A percentile compares a stretch with the other conserved stretches of the same genome.
Conservation (phyloP, 108 stramenopile species). For the Pinguiococcus pyrenoidosus region DNA sequence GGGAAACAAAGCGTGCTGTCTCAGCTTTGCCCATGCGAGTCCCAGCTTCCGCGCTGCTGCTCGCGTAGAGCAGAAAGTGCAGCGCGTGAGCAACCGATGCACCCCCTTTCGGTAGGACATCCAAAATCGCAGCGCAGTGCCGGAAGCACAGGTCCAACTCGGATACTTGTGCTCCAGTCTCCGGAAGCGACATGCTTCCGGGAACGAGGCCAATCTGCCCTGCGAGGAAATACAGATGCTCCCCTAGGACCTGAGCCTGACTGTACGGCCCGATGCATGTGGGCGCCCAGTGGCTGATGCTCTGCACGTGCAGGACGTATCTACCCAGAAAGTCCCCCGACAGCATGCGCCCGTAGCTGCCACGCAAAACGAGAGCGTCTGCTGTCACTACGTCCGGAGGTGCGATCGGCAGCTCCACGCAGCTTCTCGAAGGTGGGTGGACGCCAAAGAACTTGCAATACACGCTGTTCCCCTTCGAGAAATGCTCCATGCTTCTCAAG, state of each 20-base stretch:
- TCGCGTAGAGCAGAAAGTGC: too few relatives aligned
- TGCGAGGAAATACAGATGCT: constrained; percentile 55
- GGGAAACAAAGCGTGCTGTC: too few relatives aligned
- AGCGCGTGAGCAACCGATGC: too few relatives aligned
- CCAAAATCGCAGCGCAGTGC: too few relatives aligned
- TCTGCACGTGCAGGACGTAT: constrained; percentile 80
- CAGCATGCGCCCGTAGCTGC: constrained; percentile 14
- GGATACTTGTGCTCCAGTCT: too few relatives aligned
- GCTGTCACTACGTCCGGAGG: constrained; percentile 55
- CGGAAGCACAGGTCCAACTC: too few relatives aligned
- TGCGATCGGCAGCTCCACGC: constrained; percentile 58
- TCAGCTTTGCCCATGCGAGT: too few relatives aligned
- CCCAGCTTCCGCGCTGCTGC: too few relatives aligned
- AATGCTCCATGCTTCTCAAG: constrained; percentile 70
- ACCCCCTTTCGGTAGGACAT: too few relatives aligned
- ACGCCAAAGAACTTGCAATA: constrained; percentile 65
- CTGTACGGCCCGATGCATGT: constrained; percentile 96
- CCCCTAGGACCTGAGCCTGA: constrained; percentile 69
- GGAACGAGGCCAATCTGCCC: constrained; percentile 86
- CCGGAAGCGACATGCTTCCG: constrained; percentile 63
- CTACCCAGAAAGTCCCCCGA: constrained; percentile 14
- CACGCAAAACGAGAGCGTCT: constrained; percentile 60
- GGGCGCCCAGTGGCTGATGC: constrained; percentile 85
- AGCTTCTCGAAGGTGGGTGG: constrained; percentile 12
- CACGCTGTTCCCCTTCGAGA: constrained; percentile 63